These are phyloP conservation scores for Graphiopsis chlorocephala DNA, from an alignment of 2,329 filamentous ascomycete genomes.

Conservation along the genomic window DNA sequence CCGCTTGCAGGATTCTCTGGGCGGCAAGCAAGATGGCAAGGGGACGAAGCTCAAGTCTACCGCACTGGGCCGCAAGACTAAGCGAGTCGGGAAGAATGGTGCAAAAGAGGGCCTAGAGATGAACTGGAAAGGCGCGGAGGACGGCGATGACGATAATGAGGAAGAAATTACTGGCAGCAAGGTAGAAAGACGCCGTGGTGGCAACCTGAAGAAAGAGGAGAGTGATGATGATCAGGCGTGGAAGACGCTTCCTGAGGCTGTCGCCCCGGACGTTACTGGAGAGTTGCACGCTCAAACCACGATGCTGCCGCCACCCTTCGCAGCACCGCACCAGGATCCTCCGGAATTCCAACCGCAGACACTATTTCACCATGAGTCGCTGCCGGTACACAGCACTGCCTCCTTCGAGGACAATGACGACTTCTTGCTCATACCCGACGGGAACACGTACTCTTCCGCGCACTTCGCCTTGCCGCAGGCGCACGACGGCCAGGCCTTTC, in stretches of 20 bases:
- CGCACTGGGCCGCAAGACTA: neutral
- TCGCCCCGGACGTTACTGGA: neutral
- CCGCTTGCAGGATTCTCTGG: constrained; percentile 15
- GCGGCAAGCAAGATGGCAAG: neutral
- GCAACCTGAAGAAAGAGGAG: constrained; percentile 14
- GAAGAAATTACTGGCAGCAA: constrained; percentile 2
- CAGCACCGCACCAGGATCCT: neutral
- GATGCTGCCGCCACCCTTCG: neutral
- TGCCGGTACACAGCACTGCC: neutral
- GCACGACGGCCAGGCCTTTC: neutral
- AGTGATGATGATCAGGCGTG: neutral
- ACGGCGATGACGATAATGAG: constrained; percentile 13
- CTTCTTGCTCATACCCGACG: neutral
- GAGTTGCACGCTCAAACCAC: neutral
- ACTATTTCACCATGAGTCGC: neutral
- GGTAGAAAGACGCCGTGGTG: neutral
- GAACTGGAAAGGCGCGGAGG: constrained; percentile 22
- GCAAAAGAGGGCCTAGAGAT: constrained; percentile 21
- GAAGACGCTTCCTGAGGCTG: constrained; percentile 3
- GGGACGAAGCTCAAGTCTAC: neutral
- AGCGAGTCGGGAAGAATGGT: neutral
- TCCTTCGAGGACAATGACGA: neutral
- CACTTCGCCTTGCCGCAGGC: neutral
- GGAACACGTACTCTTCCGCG: neutral
- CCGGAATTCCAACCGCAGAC: neutral